phyloP scores from a whole-genome alignment of 331 rosid species.

The Malus hybrid region DNA sequence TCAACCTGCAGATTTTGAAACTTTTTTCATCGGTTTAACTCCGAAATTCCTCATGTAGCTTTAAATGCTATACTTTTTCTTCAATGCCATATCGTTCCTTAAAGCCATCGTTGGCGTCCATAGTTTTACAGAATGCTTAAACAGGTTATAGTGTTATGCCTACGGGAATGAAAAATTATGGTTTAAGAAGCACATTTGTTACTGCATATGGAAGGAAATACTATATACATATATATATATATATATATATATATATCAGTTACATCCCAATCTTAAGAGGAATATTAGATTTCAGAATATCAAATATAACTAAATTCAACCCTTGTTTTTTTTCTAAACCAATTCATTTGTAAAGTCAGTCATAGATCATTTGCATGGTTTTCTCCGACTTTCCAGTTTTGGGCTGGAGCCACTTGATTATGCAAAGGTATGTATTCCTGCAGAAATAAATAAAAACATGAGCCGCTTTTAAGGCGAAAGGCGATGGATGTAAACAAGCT shows the following conservation, averaged over 20 bases:
- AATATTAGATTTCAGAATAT: neutral
- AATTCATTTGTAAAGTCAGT: neutral
- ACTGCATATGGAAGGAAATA: neutral
- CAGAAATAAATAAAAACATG: neutral
- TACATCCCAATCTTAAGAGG: neutral
- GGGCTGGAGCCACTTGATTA: constrained; percentile 21
- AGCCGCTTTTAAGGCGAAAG: neutral
- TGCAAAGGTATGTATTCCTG: constrained; percentile 27
- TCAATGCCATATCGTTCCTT: neutral
- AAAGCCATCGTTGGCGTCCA: neutral
- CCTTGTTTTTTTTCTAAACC: neutral
- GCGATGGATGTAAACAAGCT: neutral
- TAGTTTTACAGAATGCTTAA: neutral
- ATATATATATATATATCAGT: neutral
- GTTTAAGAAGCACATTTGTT: no score
- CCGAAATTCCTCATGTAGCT: neutral
- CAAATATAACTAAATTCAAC: neutral
- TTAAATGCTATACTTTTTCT: neutral
- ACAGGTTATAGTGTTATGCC: neutral
- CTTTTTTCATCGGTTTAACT: neutral
- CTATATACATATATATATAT: neutral
- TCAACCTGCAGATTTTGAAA: neutral
- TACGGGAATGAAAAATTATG: neutral
- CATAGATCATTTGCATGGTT: neutral
- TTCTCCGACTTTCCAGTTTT: constrained; percentile 17